These are phyloP conservation scores for Penicillium salamii DNA, from an alignment of 495 filamentous ascomycete species.

Conservation along the genomic window DNA sequence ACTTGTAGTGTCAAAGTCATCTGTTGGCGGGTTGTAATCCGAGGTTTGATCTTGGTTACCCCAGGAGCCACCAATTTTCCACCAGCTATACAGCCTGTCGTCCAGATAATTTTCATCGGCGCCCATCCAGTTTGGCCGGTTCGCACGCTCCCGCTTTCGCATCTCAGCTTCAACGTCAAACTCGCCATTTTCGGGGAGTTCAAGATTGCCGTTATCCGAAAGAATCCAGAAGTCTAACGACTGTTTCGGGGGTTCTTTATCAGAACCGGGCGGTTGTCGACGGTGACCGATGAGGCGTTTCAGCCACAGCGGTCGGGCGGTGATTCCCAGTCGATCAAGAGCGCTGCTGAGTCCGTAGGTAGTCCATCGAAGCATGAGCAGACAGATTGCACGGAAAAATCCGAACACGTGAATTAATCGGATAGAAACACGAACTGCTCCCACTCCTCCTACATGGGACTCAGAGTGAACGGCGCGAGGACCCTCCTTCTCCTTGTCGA, in stretches of 20 bases:
- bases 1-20: constrained; percentile 73
- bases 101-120: constrained; percentile 65
- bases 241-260: constrained; percentile 19
- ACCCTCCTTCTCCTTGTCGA: constrained; percentile 48
- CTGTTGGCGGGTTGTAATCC: constrained; percentile 53
- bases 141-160: constrained; percentile 51
- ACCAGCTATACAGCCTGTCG: constrained; percentile 74
- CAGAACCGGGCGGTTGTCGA: constrained; percentile 12
- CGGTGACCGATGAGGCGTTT: constrained; percentile 31
- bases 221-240: constrained; percentile 60
- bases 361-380: constrained; percentile 59
- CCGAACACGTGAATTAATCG: constrained; percentile 71
- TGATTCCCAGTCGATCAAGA: constrained; percentile 60
- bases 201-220: constrained; percentile 53
- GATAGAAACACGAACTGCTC: constrained; percentile 67
- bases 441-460: constrained; percentile 62
- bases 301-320: constrained; percentile 61
- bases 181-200: constrained; percentile 53
- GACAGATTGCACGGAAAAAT: constrained; percentile 69
- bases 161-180: constrained; percentile 79
- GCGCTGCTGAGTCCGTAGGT: constrained; percentile 52
- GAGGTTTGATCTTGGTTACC: constrained; percentile 74
- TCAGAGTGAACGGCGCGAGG: constrained; percentile 35
- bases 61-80: constrained; percentile 76
- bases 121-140: constrained; percentile 25